Percentiles rank a stretch among this genome's conserved stretches.
Conservation (phyloP, 1,284 basidiomycete genomes). For the Fomitopsis pinicola region DNA sequence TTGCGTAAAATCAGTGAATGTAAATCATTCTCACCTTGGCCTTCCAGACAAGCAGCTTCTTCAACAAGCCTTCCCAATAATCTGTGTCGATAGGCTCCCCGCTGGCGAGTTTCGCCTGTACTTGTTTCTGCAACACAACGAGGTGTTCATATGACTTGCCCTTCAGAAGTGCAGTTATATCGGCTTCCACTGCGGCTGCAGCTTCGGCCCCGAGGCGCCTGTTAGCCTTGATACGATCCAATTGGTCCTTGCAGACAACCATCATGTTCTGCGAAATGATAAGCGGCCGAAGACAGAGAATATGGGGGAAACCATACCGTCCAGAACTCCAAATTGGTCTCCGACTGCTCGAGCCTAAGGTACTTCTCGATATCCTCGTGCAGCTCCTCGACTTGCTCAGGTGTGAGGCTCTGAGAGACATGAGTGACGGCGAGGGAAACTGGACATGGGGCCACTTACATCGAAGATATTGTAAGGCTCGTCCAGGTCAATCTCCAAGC, state of each 20-base stretch:
- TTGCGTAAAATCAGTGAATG: background rate
- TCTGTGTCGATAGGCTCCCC: conserved; percentile 96
- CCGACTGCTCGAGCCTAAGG: conserved; percentile 80
- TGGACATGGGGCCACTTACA: conserved; percentile 41
- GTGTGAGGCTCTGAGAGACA: conserved; percentile 67
- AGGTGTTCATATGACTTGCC: conserved; percentile 87
- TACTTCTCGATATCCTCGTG: conserved; percentile 95
- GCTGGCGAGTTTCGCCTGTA: conserved; percentile 85
- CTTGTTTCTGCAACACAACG: conserved; percentile 76
- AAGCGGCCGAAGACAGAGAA: background rate
- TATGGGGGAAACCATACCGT: conserved; percentile 51
- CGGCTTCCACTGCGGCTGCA: conserved; percentile 76
- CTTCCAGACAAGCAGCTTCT: conserved; percentile 95
- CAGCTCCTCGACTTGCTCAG: conserved; percentile 88
- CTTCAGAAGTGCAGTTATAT: conserved; percentile 69
- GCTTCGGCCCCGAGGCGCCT: conserved; percentile 59
- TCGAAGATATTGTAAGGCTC: conserved; percentile 98
- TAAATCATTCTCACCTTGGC: conserved; percentile 65
- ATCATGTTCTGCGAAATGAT: conserved; percentile 76
- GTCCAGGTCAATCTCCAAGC: conserved; percentile 95
- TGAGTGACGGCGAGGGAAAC: conserved; percentile 11
- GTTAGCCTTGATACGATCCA: conserved; percentile 71
- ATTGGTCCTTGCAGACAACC: conserved; percentile 89
- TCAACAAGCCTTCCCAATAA: conserved; percentile 94
- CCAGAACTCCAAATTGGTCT: conserved; percentile 95